A percentile compares a stretch with the other conserved stretches of the same genome.
Conservation (phyloP, 345 rosid species). For the Lepidium sativum region DNA sequence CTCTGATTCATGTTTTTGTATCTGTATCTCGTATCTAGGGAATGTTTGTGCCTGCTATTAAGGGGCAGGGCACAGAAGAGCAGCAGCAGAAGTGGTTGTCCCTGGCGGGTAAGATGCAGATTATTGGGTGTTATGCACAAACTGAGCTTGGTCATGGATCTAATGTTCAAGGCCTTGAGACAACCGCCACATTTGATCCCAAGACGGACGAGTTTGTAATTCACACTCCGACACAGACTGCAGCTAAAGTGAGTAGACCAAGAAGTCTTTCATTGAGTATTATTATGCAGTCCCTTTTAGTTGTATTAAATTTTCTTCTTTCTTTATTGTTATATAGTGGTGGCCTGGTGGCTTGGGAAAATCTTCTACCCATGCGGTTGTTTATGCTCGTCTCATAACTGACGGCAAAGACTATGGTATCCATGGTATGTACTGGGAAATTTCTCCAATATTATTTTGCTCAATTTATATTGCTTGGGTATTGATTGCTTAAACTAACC, state of each 20-base stretch:
- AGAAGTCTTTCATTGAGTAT: neutral
- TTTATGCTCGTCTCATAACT: conserved; percentile 81
- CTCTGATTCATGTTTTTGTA: neutral
- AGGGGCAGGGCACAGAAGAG: conserved; percentile 94
- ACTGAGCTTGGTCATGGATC: conserved; percentile 99
- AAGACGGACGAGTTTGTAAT: conserved; percentile 81
- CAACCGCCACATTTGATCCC: conserved; percentile 95
- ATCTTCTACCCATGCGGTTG: conserved; percentile 82
- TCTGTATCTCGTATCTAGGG: conserved; percentile 40
- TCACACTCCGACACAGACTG: conserved; percentile 89
- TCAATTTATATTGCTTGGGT: neutral
- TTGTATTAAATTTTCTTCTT: neutral
- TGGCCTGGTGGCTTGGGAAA: conserved; percentile 99
- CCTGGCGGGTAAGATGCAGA: conserved; percentile 88
- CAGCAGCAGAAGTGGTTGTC: conserved; percentile 94
- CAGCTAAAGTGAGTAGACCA: conserved; percentile 61
- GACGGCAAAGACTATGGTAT: conserved; percentile 77
- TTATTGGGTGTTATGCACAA: conserved; percentile 97
- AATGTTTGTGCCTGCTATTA: conserved; percentile 93
- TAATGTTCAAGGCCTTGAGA: conserved; percentile 98
- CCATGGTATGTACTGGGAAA: conserved; percentile 49
- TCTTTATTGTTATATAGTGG: conserved; percentile 50
- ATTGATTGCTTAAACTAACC: conserved; percentile 18
- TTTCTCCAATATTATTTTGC: neutral
- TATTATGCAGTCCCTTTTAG: neutral